Conservation (phyloP, 2,329 filamentous ascomycete genomes). For the Bipolaris victoriae region DNA sequence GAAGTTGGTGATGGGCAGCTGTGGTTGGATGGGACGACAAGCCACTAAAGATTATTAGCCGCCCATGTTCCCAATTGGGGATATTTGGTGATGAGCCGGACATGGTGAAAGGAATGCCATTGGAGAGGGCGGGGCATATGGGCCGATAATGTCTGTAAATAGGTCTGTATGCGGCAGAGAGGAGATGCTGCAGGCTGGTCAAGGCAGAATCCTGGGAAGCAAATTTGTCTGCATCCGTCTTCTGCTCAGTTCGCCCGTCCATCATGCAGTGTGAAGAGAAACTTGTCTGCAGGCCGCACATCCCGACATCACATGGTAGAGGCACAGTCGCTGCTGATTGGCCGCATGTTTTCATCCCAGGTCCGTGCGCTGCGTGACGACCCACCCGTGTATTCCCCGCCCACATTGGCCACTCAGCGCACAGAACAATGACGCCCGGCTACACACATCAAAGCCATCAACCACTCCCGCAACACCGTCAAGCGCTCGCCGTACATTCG, state of each 20-base stretch:
- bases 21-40: slow-evolving; percentile 35
- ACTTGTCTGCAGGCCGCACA: slow-evolving; percentile 32
- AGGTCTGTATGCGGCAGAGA: slow-evolving; percentile 36
- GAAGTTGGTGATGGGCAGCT: slow-evolving; percentile 20
- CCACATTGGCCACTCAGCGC: slow-evolving; percentile 27
- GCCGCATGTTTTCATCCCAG: slow-evolving; percentile 36
- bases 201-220: slow-evolving; percentile 17
- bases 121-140: slow-evolving; percentile 20
- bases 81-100: slow-evolving; percentile 37
- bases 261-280: slow-evolving; percentile 43
- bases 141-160: slow-evolving; percentile 42
- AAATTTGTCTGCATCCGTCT: slow-evolving; percentile 27
- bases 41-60: slow-evolving; percentile 42
- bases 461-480: slow-evolving; percentile 42
- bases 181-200: slow-evolving; percentile 20
- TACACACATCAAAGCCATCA: slow-evolving; percentile 33
- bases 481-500: slow-evolving; percentile 46
- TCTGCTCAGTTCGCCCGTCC: slow-evolving; percentile 20
- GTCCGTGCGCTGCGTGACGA: slow-evolving; percentile 30
- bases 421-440: slow-evolving; percentile 29
- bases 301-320: slow-evolving; percentile 38
- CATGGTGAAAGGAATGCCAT: slow-evolving; percentile 18
- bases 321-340: slow-evolving; percentile 24
- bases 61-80: slow-evolving; percentile 39
- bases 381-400: slow-evolving; percentile 35